Percentiles rank a stretch among this genome's conserved stretches.
Conservation (phyloP, 495 filamentous ascomycete species). For the Penicilliopsis zonata region DNA sequence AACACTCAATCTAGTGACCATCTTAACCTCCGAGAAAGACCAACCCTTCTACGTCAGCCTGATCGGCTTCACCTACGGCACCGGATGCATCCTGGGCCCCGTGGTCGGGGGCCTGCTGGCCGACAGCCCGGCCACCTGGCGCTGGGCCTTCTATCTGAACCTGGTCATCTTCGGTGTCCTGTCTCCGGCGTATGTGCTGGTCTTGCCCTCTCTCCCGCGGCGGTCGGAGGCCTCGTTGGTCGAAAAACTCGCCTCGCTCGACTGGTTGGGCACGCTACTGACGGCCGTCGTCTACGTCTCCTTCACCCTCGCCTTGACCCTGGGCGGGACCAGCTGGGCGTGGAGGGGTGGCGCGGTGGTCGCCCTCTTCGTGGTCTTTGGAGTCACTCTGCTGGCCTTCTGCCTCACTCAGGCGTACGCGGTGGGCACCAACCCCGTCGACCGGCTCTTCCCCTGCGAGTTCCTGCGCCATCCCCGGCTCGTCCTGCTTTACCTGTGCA, state of each 20-base stretch:
- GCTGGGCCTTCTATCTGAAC: slow-evolving; percentile 60
- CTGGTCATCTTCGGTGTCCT: slow-evolving; percentile 34
- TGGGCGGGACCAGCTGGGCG: slow-evolving; percentile 28
- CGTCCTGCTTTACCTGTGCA: slow-evolving; percentile 31
- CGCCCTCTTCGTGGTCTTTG: slow-evolving; percentile 34
- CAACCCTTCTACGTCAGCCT: slow-evolving; percentile 31
- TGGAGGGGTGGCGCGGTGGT: slow-evolving; percentile 41
- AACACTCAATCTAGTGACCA: slow-evolving; percentile 26
- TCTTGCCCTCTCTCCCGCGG: slow-evolving; percentile 23
- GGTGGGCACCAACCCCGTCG: slow-evolving; percentile 22
- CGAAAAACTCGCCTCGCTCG: slow-evolving; percentile 2
- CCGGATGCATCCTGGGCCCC: slow-evolving; percentile 39
- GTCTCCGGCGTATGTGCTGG: slow-evolving; percentile 35
- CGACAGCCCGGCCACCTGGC: slow-evolving; percentile 32
- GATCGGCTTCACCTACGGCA: slow-evolving; percentile 23
- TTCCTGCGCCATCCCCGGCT: slow-evolving; percentile 29
- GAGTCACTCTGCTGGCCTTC: slow-evolving; percentile 28
- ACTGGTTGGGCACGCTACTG: slow-evolving; percentile 12
- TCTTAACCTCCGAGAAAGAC: slow-evolving; percentile 27
- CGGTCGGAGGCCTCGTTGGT: slow-evolving; percentile 4
- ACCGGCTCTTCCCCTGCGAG: slow-evolving; percentile 40
- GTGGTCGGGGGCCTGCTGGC: slow-evolving; percentile 45
- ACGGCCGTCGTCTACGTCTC: slow-evolving; percentile 6
- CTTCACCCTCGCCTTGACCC: slow-evolving; percentile 10
- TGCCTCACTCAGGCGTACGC: slow-evolving; percentile 33